Evolutionary conservation across 1,139 yeast species (phyloP).

Genomic region (Tardiomyces digboiensis): DNA sequence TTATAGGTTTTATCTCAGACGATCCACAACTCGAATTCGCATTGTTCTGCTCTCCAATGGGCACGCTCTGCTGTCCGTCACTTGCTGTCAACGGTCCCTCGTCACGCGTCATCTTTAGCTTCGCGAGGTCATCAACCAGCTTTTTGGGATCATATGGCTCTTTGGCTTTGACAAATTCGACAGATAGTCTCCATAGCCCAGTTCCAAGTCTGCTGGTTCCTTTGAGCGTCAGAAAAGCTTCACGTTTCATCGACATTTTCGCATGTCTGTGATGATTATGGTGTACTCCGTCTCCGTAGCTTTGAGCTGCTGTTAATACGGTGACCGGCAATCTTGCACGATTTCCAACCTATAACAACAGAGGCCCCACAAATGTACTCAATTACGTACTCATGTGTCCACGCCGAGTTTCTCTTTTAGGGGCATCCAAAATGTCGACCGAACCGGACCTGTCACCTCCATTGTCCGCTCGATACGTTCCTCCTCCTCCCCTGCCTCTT

Average conservation of each 20-base stretch:
- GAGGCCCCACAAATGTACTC: background rate
- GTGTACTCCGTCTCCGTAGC: background rate
- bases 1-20: too few relatives aligned
- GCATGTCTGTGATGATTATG: background rate
- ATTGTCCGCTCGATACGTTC: too few relatives aligned
- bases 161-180: slow-evolving; percentile 8
- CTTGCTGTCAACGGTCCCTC: too few relatives aligned
- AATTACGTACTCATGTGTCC: background rate
- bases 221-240: background rate
- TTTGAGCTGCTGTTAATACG: background rate
- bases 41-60: too few relatives aligned
- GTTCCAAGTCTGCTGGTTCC: background rate
- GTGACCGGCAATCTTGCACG: too few relatives aligned
- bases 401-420: too few relatives aligned
- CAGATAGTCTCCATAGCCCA: slow-evolving; percentile 4
- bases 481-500: slow-evolving; percentile 15
- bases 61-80: too few relatives aligned
- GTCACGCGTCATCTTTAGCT: background rate
- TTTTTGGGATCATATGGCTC: slow-evolving; percentile 2
- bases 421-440: too few relatives aligned
- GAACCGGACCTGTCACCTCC: too few relatives aligned
- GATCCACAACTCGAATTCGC: too few relatives aligned
- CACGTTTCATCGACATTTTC: background rate
- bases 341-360: too few relatives aligned
- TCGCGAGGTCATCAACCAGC: background rate